Percentiles rank a stretch among this genome's conserved stretches.
These are phyloP conservation scores for Nicotiana otophora DNA, from an alignment of 257 asterid genomes.

Conservation along the genomic window DNA sequence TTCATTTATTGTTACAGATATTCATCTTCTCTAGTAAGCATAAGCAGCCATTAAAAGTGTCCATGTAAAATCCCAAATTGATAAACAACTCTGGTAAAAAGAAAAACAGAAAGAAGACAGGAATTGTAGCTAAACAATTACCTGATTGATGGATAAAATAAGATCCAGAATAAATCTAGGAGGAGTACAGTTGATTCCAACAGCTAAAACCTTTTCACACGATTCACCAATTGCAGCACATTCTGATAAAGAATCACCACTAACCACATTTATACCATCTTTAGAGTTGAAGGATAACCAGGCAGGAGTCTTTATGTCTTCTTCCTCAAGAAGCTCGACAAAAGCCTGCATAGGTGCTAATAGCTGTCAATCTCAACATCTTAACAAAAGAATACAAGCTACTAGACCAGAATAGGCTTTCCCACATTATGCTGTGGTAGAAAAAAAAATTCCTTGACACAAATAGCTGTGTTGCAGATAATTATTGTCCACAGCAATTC, in stretches of 20 bases:
- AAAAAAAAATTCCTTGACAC: background rate
- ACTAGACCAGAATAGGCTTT: background rate
- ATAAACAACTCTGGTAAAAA: background rate
- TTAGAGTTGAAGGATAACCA: slow-evolving; percentile 91
- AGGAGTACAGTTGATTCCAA: slow-evolving; percentile 88
- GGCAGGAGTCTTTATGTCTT: slow-evolving; percentile 59
- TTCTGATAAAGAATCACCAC: slow-evolving; percentile 72
- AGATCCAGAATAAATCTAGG: slow-evolving; percentile 77
- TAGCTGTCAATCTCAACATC: slow-evolving; percentile 14
- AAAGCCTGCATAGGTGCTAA: slow-evolving; percentile 57
- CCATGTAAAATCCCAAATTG: background rate
- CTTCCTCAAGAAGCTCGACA: slow-evolving; percentile 73
- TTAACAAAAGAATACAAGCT: background rate
- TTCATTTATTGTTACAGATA: background rate
- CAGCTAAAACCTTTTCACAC: slow-evolving; percentile 59
- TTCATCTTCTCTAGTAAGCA: background rate
- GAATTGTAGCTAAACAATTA: slow-evolving; percentile 12
- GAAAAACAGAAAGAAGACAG: slow-evolving; percentile 2
- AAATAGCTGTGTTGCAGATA: background rate
- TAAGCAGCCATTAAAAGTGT: background rate
- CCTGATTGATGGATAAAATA: slow-evolving; percentile 62
- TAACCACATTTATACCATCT: slow-evolving; percentile 77
- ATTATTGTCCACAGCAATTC: background rate
- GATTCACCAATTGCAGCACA: slow-evolving; percentile 68
- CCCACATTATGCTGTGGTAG: background rate